Evolutionary conservation across 257 asterid genomes (phyloP), one percentile per base, ranked within the genome.

Genomic region (Scutellaria barbata): DNA sequence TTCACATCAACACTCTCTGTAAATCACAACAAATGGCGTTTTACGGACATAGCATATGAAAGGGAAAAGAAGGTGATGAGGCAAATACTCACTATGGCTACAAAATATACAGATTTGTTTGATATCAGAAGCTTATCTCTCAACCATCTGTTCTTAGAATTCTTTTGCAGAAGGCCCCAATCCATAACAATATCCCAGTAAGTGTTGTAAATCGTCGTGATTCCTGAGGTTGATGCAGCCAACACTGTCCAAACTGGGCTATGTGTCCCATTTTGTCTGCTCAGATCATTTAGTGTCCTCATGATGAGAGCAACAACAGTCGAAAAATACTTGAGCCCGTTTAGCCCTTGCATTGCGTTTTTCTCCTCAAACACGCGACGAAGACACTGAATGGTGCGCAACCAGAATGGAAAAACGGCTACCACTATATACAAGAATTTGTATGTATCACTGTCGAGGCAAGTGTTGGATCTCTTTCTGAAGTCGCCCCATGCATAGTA

Each of bases 111-210:
- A 20, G 81, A 72, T 65, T 82, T 88, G 82, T 74, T 66, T 17
- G 88, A 39, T 63, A 92, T 72, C 33, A 90, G 80, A 69, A 90
- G 90, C 62, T 90, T 88, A 74, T 92, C 98, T 74, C 98, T 86
- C 74, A 92, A 75, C 96, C 90, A 88, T 45, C 78, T 83, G 63
- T 92, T 90, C 33, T 42, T 88, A 10, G 95, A 66, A 45, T 79
- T 76, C 80, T 75, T 85, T 59, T 45, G 83, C 80, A 92, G 54
- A 3, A 92, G 78, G 11, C 96, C 97, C 96, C 96, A 87, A 75
- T 91, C 96, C 4, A 78, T 58, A 10, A 87, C 95, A 12, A 91
- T 71, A 75, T 91, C 97, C 97, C 97, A 91, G 37, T 87, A 91
- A 5, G 93, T 85, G 82, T 16, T 92, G 65, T 57, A 78, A 18